These are phyloP conservation scores for Fusarium fujikuroi DNA, from an alignment of 2,329 filamentous ascomycete species.

Conservation along the genomic window DNA sequence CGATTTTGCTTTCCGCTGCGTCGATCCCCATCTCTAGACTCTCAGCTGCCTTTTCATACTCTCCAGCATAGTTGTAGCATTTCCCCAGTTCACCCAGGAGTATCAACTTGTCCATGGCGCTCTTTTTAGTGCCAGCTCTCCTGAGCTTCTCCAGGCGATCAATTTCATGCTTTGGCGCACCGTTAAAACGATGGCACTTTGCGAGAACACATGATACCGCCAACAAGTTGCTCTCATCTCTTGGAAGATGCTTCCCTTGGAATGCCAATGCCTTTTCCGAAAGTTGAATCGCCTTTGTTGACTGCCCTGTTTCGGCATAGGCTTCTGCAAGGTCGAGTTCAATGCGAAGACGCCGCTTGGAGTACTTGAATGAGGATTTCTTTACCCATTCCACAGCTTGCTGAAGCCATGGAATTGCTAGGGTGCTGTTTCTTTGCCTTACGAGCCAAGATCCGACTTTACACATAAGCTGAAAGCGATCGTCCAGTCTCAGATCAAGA, in stretches of 20 bases:
- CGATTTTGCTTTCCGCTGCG: fast-evolving
- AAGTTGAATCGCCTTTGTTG: not conserved
- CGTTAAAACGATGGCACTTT: not conserved
- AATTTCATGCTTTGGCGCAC: not conserved
- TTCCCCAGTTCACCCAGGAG: not conserved
- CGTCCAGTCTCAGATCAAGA: not conserved
- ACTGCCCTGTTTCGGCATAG: not conserved
- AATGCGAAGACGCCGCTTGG: not conserved
- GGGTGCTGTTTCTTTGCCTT: too few relatives aligned
- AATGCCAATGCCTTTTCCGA: fast-evolving
- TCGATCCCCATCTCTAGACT: fast-evolving
- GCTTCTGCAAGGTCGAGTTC: not conserved
- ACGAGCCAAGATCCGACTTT: not conserved
- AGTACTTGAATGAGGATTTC: not conserved
- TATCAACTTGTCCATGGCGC: fast-evolving
- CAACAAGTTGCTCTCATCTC: not conserved
- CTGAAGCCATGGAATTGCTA: not conserved
- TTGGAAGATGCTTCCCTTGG: not conserved
- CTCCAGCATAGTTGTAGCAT: not conserved
- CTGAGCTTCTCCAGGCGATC: not conserved
- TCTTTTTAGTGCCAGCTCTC: fast-evolving
- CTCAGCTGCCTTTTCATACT: not conserved
- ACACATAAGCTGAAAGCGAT: not conserved
- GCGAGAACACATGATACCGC: not conserved
- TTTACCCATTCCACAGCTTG: not conserved